Evolutionary conservation across 2,329 filamentous ascomycete species (phyloP), one percentile per base, ranked within the genome.

Genomic region (Pezicula rhizophila): DNA sequence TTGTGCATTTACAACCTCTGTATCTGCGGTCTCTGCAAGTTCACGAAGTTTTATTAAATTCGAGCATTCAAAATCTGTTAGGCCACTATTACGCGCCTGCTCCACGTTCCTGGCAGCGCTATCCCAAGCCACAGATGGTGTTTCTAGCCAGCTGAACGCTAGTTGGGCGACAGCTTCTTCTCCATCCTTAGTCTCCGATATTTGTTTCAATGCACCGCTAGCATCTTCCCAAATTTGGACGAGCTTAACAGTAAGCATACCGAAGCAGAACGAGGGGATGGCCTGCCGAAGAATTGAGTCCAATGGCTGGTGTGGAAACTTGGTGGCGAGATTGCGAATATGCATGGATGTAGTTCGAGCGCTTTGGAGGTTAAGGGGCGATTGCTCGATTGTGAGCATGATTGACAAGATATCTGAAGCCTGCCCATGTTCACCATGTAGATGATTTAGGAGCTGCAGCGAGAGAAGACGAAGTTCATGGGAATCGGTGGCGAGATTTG

Each of bases 191-290:
- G 76, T 77, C 56, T 87, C 78, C 17, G 83, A 79, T 47, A 99
- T 82, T 45, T 84, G 76, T 60, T 89, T 86, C 60, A 99, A 70
- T 1, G 87, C 82, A 47, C 82, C 78, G 45, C 85, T 81, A 1
- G 88, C 80, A 59, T 95, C 89, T 52, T 95, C 88, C 88, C 92
- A 96, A 5, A 95, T 74, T 33, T 89, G 89, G 1, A 90, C 80
- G 55, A 96, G 75, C 57, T 86, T 88, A 43, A 95, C 82, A 1
- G 91, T 93, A 51, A 97, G 76, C 67, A 96, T 78, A 43, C 93
- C 93, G 59, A 96, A 96, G 59, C 89, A 83, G 60, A 91, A 97
- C 0, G 80, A 77, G 0, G 91, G 87, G 26, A 97, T 77, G 6
- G 89, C 81, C 58, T 79, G 76, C 50, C 79, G 75, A 55, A 95